Base-by-base conservation (phyloP, 768 basidiomycete genomes). In the Termitomyces sp. region DNA sequence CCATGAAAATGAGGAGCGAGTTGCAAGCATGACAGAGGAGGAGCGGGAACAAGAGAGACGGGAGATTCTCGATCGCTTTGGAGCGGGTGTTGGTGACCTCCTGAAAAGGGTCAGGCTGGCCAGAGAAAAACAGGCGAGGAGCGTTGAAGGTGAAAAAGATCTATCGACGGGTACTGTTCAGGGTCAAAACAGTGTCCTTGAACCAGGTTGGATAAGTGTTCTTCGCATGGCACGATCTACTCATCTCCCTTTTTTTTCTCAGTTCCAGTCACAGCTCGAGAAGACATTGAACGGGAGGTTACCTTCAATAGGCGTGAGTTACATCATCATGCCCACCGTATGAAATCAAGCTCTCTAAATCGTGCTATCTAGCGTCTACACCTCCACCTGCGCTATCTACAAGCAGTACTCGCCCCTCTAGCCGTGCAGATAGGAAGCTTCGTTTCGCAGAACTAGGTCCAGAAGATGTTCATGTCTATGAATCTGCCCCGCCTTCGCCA, bases 381-480 rank as follows among this genome's bases (percentile, higher is more conserved):
- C 77, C 73, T 6, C 73, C 79, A 22, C 77, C 84, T 5, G 77
- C 82, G 10, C 65, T 83, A 37, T 78, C 78, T 12, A 73, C 76
- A 7, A 73, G 75, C 55, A 78, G 71, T 55, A 83, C 82, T 15
- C 83, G 87, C 13, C 86, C 88, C 15, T 80, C 85, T 3, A 82
- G 69, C 77, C 83, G 70, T 69, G 78, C 68, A 52, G 82, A 71
- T 60, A 79, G 86, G 15, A 83, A 73, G 61, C 70, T 92, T 31
- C 84, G 91, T 18, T 94, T 94, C 64, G 88, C 90, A 33, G 85
- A 92, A 39, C 75, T 91, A 16, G 82, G 79, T 1, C 83, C 88
- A 0, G 71, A 81, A n/a, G 88, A 92, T 65, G 83, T 93, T 2
- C 79, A 90, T 69, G 86, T 93, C 1, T 93, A 93, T 65, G 88